Evolutionary conservation across 2,329 filamentous ascomycete species (phyloP), one percentile per base, ranked within the genome.

Genomic region (Fusarium sp.): DNA sequence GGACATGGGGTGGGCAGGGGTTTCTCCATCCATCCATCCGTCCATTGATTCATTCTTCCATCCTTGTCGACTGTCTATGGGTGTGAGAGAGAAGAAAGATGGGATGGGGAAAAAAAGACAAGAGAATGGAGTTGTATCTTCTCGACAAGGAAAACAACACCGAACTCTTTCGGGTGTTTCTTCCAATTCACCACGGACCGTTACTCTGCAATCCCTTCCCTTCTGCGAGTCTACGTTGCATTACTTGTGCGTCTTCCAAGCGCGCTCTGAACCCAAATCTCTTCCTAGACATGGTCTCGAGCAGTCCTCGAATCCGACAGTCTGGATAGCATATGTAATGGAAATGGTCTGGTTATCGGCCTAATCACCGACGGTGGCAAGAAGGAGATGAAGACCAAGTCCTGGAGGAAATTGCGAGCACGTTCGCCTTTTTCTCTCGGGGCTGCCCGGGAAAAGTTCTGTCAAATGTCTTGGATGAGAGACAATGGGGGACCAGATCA

Each of bases 291-390:
- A 23, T 42, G 66, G 63, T 60, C 70, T 72, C 56, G 66, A 65
- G 59, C 70, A 72, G 55, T 72, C 68, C 55, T 58, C 34, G 43
- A 28, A 72, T 49, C 69, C 65, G 69, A 63, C 61, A 63, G 65
- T 48, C 61, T 72, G 69, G 69, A 71, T 68, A 51, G 50, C 37
- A 40, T 66, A 61, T 69, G 66, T 69, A 69, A 69, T 69, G 46
- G 30, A 45, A 71, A 66, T 65, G 43, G 43, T 30, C 61, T 61
- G 45, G 41, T 49, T 47, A 61, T 50, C 60, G 47, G 49, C 40
- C 57, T 37, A 55, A 30, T 50, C 43, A 46, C 43, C 30, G 37
- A 30, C 34, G 20, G 65, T 62, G 62, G 57, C 57, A 53, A 55
- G 41, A 56, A 40, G 40, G 46, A 57, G 42, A 55, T 46, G 55